phyloP scores from a whole-genome alignment of 306 rosid genomes.

The Malus sylvestris region DNA sequence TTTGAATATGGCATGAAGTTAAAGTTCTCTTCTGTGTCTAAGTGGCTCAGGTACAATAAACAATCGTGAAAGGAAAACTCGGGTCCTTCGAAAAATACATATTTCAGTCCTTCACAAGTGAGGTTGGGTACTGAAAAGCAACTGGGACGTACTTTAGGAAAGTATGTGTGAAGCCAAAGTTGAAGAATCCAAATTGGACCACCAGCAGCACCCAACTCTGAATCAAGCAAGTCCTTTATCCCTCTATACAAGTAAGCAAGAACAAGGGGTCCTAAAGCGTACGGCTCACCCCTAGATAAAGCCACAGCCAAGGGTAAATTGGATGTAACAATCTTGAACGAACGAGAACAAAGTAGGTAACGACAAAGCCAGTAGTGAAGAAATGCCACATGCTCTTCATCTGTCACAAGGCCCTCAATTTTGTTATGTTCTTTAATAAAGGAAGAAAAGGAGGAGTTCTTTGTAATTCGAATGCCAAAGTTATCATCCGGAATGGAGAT shows the following conservation, averaged over 20 bases:
- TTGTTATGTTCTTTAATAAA: neutral
- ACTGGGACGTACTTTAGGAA: neutral
- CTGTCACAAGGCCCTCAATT: neutral
- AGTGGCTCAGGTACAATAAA: neutral
- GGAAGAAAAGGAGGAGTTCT: neutral
- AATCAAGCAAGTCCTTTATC: neutral
- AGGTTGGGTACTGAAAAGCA: neutral
- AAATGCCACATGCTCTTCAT: constrained; percentile 3
- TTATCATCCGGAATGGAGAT: neutral
- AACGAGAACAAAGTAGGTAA: neutral
- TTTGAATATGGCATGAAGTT: constrained; percentile 4
- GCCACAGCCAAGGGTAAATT: constrained; percentile 9
- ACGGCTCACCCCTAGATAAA: constrained; percentile 1
- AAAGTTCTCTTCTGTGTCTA: neutral
- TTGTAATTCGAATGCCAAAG: neutral
- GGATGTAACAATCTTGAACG: neutral
- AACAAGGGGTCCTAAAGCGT: constrained; percentile 2
- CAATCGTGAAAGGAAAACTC: neutral
- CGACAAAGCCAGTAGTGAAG: neutral
- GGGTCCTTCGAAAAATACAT: neutral
- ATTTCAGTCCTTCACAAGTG: neutral
- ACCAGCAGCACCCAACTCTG: neutral
- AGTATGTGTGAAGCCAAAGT: constrained; percentile 7
- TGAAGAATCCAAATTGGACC: constrained; percentile 8
- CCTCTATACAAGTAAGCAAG: constrained; percentile 9